Percentiles rank a stretch among this genome's conserved stretches.
phyloP scores from a whole-genome alignment of 306 rosid species.

The Styphnolobium japonicum region DNA sequence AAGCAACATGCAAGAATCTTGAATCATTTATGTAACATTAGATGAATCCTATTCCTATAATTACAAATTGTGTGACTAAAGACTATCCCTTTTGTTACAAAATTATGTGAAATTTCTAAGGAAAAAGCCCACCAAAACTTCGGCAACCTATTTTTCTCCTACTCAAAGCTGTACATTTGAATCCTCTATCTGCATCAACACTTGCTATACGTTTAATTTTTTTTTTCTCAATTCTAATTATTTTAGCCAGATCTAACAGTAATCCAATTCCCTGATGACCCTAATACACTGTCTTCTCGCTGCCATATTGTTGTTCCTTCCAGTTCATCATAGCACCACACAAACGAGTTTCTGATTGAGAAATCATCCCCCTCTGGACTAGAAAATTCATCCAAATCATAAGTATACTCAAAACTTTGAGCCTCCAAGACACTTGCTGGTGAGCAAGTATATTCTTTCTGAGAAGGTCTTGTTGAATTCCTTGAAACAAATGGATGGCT shows the following conservation, averaged over 20 bases:
- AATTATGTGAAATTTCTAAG: neutral
- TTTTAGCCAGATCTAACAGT: slow-evolving; percentile 46
- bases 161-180: slow-evolving; percentile 29
- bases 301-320: slow-evolving; percentile 4
- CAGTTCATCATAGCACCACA: slow-evolving; percentile 8
- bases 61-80: neutral
- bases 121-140: neutral
- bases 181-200: slow-evolving; percentile 1
- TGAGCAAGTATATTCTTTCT: slow-evolving; percentile 22
- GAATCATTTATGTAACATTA: neutral
- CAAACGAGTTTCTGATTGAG: slow-evolving; percentile 24
- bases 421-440: slow-evolving; percentile 49
- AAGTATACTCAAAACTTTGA: slow-evolving; percentile 19
- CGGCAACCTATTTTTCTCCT: slow-evolving; percentile 18
- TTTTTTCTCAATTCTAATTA: neutral
- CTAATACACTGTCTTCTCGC: slow-evolving; percentile 16
- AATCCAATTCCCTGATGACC: slow-evolving; percentile 54
- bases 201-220: neutral
- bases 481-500: slow-evolving; percentile 54
- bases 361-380: neutral
- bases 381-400: slow-evolving; percentile 24
- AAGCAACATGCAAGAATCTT: neutral
- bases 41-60: neutral
- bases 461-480: neutral
- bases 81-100: neutral